Base-by-base conservation (phyloP, 2,329 filamentous ascomycete genomes). In the Ascochyta koolunga region DNA sequence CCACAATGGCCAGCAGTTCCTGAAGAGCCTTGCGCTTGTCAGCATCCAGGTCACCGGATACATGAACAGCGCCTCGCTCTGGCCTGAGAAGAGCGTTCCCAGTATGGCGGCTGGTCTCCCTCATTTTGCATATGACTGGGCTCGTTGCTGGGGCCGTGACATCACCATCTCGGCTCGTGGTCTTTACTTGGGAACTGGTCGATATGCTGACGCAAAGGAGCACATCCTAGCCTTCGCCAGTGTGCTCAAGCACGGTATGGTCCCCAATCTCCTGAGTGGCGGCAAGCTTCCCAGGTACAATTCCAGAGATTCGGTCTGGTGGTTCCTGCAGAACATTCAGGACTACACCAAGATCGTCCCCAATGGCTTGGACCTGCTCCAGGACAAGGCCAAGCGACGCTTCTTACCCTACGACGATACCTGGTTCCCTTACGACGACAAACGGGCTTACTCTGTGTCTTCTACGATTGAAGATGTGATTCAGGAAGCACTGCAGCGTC, bases 171-270 rank as follows among this genome's bases (percentile, higher is more conserved):
- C 95, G 13, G 85, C 96, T 35, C 89, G 95, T 44, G 95, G 95
- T 37, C 81, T 99, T n/a, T 91, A 90, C 63, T 84, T 99, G 31
- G 92, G 90, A 35, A 98, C 93, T 10, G 91, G 92, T 2, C 88
- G 95, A 8, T 96, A 89, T 66, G 85, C 83, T 2, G 93, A 97
- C 71, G 95, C 95, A 7, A 93, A 86, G 69, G 92, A 98, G 73
- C 96, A 99, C 69, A 96, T 99, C 54, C 80, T 91, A 56, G 93
- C 93, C 8, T 99, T 99, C 77, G 93, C 90, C 2, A 96, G 92
- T 71, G 93, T 99, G 10, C 79, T 99, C 63, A 99, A 99, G 80
- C 95, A 99, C 67, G 95, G 95, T 44, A 96, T 98, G 92, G 93
- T 99, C 52, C 95, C 95, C 13, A 99, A 99, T 68, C 82, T 99